A percentile compares a stretch with the other conserved stretches of the same genome.
These are phyloP conservation scores for Brettanomyces anomalus DNA, from an alignment of 805 yeast genomes.

Conservation along the genomic window DNA sequence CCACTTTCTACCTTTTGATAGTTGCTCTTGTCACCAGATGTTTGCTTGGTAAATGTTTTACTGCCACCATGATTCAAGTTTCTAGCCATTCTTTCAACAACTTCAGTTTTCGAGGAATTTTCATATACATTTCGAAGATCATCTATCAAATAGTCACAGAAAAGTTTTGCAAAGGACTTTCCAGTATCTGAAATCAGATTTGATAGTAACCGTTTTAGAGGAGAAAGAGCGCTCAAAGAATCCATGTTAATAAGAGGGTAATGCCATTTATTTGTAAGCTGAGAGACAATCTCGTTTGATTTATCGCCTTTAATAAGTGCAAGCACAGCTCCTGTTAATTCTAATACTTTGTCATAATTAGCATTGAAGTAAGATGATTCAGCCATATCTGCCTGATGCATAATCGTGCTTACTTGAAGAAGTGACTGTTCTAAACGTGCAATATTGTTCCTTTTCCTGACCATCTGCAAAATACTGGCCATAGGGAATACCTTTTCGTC, in stretches of 20 bases:
- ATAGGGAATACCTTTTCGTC: conserved; percentile 42
- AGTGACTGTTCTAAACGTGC: conserved; percentile 55
- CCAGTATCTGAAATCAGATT: conserved; percentile 59
- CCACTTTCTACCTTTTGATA: conserved; percentile 4
- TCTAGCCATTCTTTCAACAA: conserved; percentile 39
- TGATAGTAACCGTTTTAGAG: conserved; percentile 43
- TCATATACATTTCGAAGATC: conserved; percentile 57
- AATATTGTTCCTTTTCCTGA: conserved; percentile 48
- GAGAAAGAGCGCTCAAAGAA: conserved; percentile 39
- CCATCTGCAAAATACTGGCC: conserved; percentile 37
- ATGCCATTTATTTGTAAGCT: conserved; percentile 34
- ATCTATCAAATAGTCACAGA: conserved; percentile 43
- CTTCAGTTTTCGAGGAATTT: conserved; percentile 33
- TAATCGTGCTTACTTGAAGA: conserved; percentile 40
- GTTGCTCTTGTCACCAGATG: background rate
- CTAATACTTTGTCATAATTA: conserved; percentile 46
- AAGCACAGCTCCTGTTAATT: conserved; percentile 49
- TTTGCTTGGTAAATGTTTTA: background rate
- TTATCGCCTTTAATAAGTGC: conserved; percentile 47
- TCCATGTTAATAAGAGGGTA: conserved; percentile 33
- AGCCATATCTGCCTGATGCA: conserved; percentile 39
- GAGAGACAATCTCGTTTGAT: conserved; percentile 19
- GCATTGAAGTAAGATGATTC: conserved; percentile 36
- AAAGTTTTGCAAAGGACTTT: conserved; percentile 50
- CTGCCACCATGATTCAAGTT: conserved; percentile 8